Evolutionary conservation across 805 yeast species (phyloP).

Genomic region (Yarrowia alimentaria): DNA sequence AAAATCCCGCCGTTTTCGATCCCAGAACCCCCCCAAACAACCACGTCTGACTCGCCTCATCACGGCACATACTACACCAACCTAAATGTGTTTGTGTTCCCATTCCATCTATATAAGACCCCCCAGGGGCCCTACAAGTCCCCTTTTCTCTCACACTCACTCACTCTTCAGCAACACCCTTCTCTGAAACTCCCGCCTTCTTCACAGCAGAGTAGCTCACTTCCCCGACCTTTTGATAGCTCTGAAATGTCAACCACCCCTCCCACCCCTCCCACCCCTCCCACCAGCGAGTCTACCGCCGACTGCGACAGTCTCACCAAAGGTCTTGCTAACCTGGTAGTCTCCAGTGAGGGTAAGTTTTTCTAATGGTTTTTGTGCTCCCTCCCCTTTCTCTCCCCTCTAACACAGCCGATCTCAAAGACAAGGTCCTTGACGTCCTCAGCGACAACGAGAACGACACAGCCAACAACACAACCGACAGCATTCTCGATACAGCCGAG

Average conservation of each 20-base stretch:
- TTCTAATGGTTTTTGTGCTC: not conserved
- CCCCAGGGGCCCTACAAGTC: too few species aligned
- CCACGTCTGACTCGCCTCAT: not conserved
- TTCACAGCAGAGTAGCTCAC: constrained; percentile 12
- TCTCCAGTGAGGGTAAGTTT: constrained; percentile 20
- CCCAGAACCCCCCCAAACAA: too few species aligned
- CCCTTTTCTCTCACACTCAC: not conserved
- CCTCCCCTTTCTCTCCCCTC: not conserved
- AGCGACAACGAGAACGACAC: constrained; percentile 17
- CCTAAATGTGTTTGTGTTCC: constrained; percentile 1
- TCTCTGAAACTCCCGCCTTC: too few species aligned
- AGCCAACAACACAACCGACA: not conserved
- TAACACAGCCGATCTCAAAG: constrained; percentile 24
- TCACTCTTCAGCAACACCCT: constrained; percentile 1
- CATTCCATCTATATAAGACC: not conserved
- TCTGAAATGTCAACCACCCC: constrained; percentile 15
- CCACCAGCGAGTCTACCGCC: not conserved
- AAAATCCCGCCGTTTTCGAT: too few species aligned
- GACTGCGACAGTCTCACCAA: not conserved
- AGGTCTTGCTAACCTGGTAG: constrained; percentile 7
- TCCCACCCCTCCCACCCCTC: not conserved
- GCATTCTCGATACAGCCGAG: constrained; percentile 18
- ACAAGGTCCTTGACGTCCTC: constrained; percentile 21
- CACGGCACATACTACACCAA: not conserved
- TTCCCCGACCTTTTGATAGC: constrained; percentile 15